These are phyloP conservation scores for Monilinia fructigena DNA, from an alignment of 2,329 filamentous ascomycete genomes.

Conservation along the genomic window DNA sequence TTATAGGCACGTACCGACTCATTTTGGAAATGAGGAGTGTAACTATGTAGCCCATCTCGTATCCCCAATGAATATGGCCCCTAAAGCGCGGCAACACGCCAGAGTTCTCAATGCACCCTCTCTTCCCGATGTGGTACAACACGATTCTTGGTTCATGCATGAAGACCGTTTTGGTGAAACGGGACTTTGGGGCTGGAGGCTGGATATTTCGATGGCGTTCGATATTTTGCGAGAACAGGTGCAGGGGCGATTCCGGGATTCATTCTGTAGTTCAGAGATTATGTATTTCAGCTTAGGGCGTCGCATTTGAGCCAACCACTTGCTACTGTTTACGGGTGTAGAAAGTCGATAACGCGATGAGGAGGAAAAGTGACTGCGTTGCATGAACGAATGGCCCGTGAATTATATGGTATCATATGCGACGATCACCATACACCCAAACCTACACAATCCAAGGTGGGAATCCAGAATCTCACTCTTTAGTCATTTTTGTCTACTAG, in stretches of 20 bases:
- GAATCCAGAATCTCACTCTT: not conserved
- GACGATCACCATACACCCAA: conserved; percentile 10
- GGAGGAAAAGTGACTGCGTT: not conserved
- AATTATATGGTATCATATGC: not conserved
- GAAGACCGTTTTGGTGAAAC: conserved; percentile 19
- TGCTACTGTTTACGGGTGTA: not conserved
- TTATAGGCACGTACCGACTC: not conserved
- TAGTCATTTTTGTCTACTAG: not conserved
- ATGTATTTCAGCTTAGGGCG: not conserved
- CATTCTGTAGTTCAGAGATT: not conserved
- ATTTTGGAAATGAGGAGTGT: not conserved
- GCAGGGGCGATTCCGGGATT: not conserved
- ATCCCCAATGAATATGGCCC: conserved; percentile 14
- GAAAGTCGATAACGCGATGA: not conserved
- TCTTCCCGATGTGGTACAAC: not conserved
- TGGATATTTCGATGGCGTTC: not conserved
- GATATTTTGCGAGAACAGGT: not conserved
- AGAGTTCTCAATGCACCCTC: conserved; percentile 1
- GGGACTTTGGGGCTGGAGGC: not conserved
- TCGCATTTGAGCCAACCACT: not conserved
- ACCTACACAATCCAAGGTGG: not conserved
- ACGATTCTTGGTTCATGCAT: not conserved
- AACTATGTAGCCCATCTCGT: not conserved
- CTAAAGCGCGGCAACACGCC: not conserved
- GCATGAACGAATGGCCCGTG: not conserved